Conservation (phyloP, 1,284 basidiomycete genomes). For the Cryptococcus jaspeensis region DNA sequence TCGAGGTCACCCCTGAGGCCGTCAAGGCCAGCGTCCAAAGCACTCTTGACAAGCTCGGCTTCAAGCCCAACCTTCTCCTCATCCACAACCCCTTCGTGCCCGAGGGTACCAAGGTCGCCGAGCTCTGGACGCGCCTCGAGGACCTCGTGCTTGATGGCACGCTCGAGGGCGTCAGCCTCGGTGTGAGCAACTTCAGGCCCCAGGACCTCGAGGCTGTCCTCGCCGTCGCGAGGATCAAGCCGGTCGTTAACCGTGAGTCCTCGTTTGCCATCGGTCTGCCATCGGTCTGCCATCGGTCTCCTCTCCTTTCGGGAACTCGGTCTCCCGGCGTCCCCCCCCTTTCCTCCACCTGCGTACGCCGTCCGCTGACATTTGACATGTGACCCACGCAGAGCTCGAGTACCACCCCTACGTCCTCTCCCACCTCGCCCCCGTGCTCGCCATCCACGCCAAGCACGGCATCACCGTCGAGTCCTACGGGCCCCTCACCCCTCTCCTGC, state of each 20-base stretch:
- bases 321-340: neutral
- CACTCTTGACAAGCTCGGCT: conserved; percentile 25
- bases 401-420: conserved; percentile 73
- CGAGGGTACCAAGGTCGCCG: conserved; percentile 16
- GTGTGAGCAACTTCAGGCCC: conserved; percentile 47
- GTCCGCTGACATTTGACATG: neutral
- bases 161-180: conserved; percentile 58
- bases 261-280: neutral
- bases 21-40: conserved; percentile 26
- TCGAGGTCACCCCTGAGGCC: conserved; percentile 15
- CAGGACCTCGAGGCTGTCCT: conserved; percentile 42
- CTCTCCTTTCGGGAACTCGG: neutral
- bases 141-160: conserved; percentile 54
- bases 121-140: conserved; percentile 42
- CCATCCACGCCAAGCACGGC: conserved; percentile 59
- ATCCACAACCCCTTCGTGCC: conserved; percentile 39
- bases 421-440: conserved; percentile 60
- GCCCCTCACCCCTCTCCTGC: conserved; percentile 59
- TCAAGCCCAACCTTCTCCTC: conserved; percentile 36
- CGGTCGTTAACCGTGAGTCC: conserved; percentile 65
- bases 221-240: conserved; percentile 58
- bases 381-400: conserved; percentile 64
- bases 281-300: neutral
- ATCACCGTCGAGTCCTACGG: conserved; percentile 67
- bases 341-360: neutral